A percentile compares a stretch with the other conserved stretches of the same genome.
Evolutionary conservation across 2,329 filamentous ascomycete genomes (phyloP).

Genomic region (Colletotrichum tropicicola): DNA sequence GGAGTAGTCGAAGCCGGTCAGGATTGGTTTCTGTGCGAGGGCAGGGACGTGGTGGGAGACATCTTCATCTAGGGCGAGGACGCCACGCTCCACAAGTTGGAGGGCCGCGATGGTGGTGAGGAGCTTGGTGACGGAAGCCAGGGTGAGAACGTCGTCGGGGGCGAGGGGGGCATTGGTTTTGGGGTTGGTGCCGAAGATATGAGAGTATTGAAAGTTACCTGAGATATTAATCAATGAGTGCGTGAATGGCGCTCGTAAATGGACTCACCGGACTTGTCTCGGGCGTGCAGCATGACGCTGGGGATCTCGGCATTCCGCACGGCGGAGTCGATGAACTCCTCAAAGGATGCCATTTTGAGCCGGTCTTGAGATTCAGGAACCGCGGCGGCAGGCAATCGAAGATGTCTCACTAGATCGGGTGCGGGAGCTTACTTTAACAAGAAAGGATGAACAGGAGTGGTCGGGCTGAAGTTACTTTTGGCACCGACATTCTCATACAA

Average conservation of each 20-base stretch:
- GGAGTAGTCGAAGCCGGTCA: slow-evolving; percentile 56
- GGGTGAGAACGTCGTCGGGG: slow-evolving; percentile 45
- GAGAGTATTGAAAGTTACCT: slow-evolving; percentile 21
- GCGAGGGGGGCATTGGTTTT: slow-evolving; percentile 41
- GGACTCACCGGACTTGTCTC: slow-evolving; percentile 23
- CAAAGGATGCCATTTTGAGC: slow-evolving; percentile 21
- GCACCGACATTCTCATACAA: not conserved
- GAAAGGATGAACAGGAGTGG: not conserved
- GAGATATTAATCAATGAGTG: not conserved
- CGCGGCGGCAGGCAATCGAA: no score
- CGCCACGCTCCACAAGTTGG: slow-evolving; percentile 63
- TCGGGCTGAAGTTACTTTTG: not conserved
- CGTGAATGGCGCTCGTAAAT: no score
- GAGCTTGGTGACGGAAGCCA: slow-evolving; percentile 53
- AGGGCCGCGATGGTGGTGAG: slow-evolving; percentile 60
- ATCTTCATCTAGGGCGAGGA: slow-evolving; percentile 55
- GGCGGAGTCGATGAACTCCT: slow-evolving; percentile 12
- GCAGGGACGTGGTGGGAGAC: slow-evolving; percentile 55
- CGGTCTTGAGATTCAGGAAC: no score
- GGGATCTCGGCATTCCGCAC: slow-evolving; percentile 23
- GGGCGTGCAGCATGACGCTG: slow-evolving; percentile 23
- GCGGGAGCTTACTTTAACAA: not conserved
- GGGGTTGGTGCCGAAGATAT: slow-evolving; percentile 8
- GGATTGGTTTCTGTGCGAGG: slow-evolving; percentile 54
- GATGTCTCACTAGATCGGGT: no score